A percentile compares a stretch with the other conserved stretches of the same genome.
Conservation (phyloP, 345 rosid genomes). For the Jatropha curcas region DNA sequence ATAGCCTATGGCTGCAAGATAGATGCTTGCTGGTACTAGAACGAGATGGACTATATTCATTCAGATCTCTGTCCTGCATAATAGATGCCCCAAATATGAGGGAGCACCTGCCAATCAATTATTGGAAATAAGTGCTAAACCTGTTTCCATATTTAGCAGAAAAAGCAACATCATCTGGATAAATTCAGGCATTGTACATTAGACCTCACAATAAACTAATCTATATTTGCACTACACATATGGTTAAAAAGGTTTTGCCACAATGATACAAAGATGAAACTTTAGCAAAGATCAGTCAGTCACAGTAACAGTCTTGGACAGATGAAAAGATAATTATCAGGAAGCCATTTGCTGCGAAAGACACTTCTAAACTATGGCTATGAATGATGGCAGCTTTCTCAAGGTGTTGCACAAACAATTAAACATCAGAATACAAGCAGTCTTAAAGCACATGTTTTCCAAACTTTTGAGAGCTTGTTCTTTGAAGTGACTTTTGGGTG, state of each 20-base stretch:
- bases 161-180: neutral
- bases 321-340: neutral
- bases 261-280: neutral
- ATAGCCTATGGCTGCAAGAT: slow-evolving; percentile 70
- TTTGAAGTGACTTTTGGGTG: neutral
- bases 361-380: neutral
- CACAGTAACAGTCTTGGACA: neutral
- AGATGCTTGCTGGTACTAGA: slow-evolving; percentile 74
- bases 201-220: neutral
- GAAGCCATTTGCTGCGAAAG: neutral
- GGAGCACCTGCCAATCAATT: slow-evolving; percentile 99
- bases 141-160: slow-evolving; percentile 31
- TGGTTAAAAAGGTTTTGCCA: neutral
- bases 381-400: neutral
- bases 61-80: slow-evolving; percentile 90
- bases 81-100: slow-evolving; percentile 88
- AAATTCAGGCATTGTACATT: neutral
- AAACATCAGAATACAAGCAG: no score
- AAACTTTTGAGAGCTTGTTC: neutral
- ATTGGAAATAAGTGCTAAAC: slow-evolving; percentile 84
- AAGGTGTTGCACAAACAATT: neutral
- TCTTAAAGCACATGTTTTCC: no score
- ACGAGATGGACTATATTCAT: slow-evolving; percentile 66
- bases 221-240: neutral
- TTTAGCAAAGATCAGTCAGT: neutral